Evolutionary conservation across 83 land plant genomes (phyloP), one percentile per base, ranked within the genome.

Genomic region (Diphasiastrum complanatum): DNA sequence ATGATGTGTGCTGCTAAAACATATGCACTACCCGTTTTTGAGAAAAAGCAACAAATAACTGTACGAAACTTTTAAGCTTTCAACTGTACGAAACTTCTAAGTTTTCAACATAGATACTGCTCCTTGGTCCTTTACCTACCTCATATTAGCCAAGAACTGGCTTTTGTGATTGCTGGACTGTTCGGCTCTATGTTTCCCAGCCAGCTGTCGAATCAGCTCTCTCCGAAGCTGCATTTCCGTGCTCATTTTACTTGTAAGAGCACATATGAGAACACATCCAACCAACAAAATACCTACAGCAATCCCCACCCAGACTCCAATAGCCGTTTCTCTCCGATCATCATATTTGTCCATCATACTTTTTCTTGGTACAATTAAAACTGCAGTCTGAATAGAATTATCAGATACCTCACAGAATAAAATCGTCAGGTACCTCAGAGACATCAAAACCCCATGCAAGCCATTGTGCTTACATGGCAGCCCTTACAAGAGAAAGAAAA

Each of bases 351-450:
- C 59, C 59, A 55, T 55, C 31, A 55, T 32, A 30, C 59, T 24
- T 1, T 10, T 19, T 27, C 35, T 55, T 30, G 59, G 59, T 20
- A 55, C 35, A 55, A 27, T 27, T 6, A 30, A n/a, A 11, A 55
- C 59, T 33, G 59, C 59, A 55, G 59, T 55, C 59, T 55, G 35
- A n/a, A n/a, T n/a, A n/a, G n/a, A n/a, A n/a, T n/a, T n/a, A n/a
- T n/a, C n/a, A n/a, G n/a, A n/a, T n/a, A n/a, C n/a, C n/a, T n/a
- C n/a, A n/a, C n/a, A n/a, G n/a, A n/a, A n/a, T n/a, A n/a, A n/a
- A n/a, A n/a, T n/a, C n/a, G n/a, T n/a, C n/a, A n/a, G n/a, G n/a
- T n/a, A n/a, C n/a, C n/a, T n/a, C n/a, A n/a, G n/a, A n/a, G n/a
- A n/a, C n/a, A n/a, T n/a, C n/a, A n/a, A n/a, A n/a, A n/a, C n/a